phyloP scores from a whole-genome alignment of 192 early-diverging fungal species.

The Kappamyces sp. region DNA sequence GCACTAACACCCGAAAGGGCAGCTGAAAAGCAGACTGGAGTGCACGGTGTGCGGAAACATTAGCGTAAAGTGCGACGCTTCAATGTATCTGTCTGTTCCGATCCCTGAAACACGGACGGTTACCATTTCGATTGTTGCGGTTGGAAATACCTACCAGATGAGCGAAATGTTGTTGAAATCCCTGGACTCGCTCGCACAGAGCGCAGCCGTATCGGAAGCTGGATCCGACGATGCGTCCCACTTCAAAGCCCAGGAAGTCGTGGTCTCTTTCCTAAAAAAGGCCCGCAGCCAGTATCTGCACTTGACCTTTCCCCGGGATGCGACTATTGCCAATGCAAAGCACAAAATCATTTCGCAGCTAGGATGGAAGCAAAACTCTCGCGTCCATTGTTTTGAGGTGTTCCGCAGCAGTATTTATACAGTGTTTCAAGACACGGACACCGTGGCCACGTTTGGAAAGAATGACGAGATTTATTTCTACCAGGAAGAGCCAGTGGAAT shows the following conservation, averaged over 20 bases:
- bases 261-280: conserved; percentile 5
- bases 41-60: conserved; percentile 46
- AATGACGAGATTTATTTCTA: conserved; percentile 29
- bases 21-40: conserved; percentile 56
- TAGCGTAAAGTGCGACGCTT: conserved; percentile 79
- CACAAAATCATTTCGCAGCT: conserved; percentile 50
- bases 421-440: conserved; percentile 45
- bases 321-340: conserved; percentile 55
- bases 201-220: neutral
- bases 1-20: conserved; percentile 19
- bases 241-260: conserved; percentile 13
- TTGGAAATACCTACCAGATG: no score
- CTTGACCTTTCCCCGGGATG: conserved; percentile 59
- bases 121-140: no score
- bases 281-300: conserved; percentile 37
- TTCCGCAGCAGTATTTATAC: conserved; percentile 51
- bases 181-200: neutral
- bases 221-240: neutral
- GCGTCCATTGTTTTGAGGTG: conserved; percentile 38
- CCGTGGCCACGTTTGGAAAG: conserved; percentile 29
- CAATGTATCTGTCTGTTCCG: conserved; percentile 71
- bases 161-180: no score
- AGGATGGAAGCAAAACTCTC: conserved; percentile 28
- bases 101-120: conserved; percentile 52
- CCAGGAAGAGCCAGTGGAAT: conserved; percentile 6